Evolutionary conservation across 129 eudicot genomes (phyloP).

Genomic region (Artemisia annua): DNA sequence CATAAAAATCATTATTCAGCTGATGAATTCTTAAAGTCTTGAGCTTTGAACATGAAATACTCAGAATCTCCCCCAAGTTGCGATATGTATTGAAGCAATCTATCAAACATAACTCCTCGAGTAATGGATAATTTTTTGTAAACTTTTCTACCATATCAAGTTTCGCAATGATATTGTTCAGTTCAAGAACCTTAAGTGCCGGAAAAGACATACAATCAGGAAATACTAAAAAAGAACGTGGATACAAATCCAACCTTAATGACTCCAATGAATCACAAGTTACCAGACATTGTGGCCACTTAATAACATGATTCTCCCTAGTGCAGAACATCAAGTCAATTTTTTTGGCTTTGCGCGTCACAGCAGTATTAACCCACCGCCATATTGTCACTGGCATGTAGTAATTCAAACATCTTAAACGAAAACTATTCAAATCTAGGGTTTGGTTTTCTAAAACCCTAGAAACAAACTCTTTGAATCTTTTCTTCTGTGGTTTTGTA

Average conservation of each 20-base stretch:
- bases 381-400: conserved; percentile 4
- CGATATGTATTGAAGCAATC: background rate
- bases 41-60: no score
- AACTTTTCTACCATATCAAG: background rate
- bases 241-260: conserved; percentile 10
- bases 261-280: conserved; percentile 15
- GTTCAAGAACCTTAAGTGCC: background rate
- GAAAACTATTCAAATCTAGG: conserved; percentile 18
- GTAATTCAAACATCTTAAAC: conserved; percentile 2
- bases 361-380: conserved; percentile 22
- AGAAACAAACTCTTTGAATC: conserved; percentile 13
- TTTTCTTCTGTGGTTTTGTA: background rate
- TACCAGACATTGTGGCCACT: background rate
- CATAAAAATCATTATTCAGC: background rate
- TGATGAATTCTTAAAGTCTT: no score
- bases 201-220: background rate
- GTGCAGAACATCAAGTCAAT: conserved; percentile 11
- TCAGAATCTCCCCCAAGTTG: background rate
- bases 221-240: background rate
- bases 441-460: background rate
- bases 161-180: background rate
- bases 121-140: background rate
- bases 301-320: background rate
- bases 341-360: conserved; percentile 6
- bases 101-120: background rate